Conservation (phyloP, 1,284 basidiomycete species). For the Moniliophthora roreri region DNA sequence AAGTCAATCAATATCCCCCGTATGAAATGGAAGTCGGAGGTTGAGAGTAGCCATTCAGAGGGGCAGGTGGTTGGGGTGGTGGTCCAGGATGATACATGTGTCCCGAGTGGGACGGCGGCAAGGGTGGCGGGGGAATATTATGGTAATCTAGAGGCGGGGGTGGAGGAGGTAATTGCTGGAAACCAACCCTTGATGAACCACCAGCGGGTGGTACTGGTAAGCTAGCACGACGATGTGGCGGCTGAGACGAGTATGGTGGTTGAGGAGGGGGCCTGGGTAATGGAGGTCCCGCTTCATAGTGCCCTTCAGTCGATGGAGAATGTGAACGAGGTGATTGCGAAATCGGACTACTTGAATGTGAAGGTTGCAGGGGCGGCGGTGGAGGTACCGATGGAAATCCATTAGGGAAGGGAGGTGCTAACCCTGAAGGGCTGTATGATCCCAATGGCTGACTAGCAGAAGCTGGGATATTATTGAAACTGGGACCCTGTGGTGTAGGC, state of each 20-base stretch:
- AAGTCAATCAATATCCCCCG: slow-evolving; percentile 1
- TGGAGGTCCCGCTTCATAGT: slow-evolving; percentile 9
- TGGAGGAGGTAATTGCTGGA: slow-evolving; percentile 26
- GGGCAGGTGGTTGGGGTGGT: slow-evolving; percentile 15
- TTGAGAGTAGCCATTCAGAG: slow-evolving; percentile 14
- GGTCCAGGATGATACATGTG: slow-evolving; percentile 13
- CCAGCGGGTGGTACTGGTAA: slow-evolving; percentile 40
- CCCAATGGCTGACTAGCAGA: slow-evolving; percentile 8
- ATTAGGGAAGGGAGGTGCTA: not conserved
- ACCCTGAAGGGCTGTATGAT: slow-evolving; percentile 10
- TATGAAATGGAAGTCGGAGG: slow-evolving; percentile 9
- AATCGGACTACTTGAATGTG: slow-evolving; percentile 20
- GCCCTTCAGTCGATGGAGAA: slow-evolving; percentile 5
- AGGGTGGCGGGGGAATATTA: slow-evolving; percentile 20
- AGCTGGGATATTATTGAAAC: slow-evolving; percentile 6
- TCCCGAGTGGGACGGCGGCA: slow-evolving; percentile 26
- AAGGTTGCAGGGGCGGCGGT: slow-evolving; percentile 10
- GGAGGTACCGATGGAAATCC: slow-evolving; percentile 12
- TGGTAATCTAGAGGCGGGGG: slow-evolving; percentile 25
- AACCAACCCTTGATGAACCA: not conserved
- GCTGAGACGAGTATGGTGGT: slow-evolving; percentile 23
- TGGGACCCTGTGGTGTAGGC: slow-evolving; percentile 11
- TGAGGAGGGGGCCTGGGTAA: slow-evolving; percentile 18
- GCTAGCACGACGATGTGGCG: slow-evolving; percentile 28
- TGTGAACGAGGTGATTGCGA: slow-evolving; percentile 20